Conservation (phyloP, 768 basidiomycete species). For the Candolleomyces aberdarensis region DNA sequence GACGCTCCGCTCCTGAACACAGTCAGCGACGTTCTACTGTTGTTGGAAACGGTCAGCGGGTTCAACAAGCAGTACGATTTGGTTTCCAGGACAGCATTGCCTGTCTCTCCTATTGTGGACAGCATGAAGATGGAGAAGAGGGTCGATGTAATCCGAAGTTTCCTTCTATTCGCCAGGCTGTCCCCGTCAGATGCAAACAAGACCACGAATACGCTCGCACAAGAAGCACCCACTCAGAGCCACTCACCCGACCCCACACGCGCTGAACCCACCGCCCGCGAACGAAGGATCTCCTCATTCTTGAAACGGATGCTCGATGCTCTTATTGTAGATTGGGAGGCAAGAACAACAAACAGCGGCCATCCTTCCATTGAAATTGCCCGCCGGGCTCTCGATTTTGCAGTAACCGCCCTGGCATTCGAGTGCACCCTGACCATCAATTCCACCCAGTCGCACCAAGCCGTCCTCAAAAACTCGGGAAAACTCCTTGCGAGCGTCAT, state of each 20-base stretch:
- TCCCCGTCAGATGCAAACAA: constrained; percentile 26
- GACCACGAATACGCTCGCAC: background rate
- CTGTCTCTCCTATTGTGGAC: constrained; percentile 65
- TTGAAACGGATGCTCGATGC: constrained; percentile 61
- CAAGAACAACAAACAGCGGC: constrained; percentile 22
- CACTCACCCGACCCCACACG: background rate
- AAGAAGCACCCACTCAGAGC: background rate
- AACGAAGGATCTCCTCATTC: constrained; percentile 60
- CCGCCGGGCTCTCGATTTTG: constrained; percentile 67
- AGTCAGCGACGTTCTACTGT: constrained; percentile 55
- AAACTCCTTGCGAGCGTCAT: constrained; percentile 40
- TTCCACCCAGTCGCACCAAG: constrained; percentile 56
- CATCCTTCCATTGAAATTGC: constrained; percentile 59
- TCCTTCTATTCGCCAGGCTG: constrained; percentile 61
- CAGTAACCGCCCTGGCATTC: constrained; percentile 63
- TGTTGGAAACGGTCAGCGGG: constrained; percentile 66
- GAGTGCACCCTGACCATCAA: constrained; percentile 65
- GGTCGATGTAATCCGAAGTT: constrained; percentile 64
- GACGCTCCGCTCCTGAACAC: constrained; percentile 46
- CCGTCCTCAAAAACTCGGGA: constrained; percentile 62
- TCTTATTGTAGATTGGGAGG: constrained; percentile 46
- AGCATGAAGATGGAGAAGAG: constrained; percentile 56
- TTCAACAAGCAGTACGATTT: constrained; percentile 45
- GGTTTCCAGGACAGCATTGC: constrained; percentile 52
- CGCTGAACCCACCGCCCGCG: constrained; percentile 38